Evolutionary conservation across 371 early-diverging fungal genomes (phyloP), one percentile per base, ranked within the genome.

Genomic region (Mucor lusitanicus): DNA sequence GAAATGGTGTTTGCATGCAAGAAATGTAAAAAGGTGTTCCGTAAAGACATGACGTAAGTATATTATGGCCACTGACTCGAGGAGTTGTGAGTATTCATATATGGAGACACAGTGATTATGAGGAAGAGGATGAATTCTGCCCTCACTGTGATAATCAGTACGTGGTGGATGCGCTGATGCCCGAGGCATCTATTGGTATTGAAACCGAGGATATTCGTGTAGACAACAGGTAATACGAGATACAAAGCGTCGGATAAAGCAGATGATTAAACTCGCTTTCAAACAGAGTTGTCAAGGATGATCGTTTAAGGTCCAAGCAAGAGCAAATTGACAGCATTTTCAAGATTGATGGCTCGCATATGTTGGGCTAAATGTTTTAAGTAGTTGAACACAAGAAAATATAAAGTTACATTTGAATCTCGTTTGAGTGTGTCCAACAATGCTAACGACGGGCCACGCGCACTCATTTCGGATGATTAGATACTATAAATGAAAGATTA

Each of bases 1-100:
- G 99, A 98, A 76, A 94, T 98, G 94, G 90, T 95, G 1, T 95
- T 98, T 83, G 95, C 94, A 6, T 98, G 99, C 81, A 98, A 98
- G 78, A 97, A 97, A 75, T 98, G 98, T 82, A 96, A 94, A 84
- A 98, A 97, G 81, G 92, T 89, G 4, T 98, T 98, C 71, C 87
- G 98, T 71, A 98, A 98, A 74, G 92, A 97, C 71, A 85, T 95
- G 87, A 81, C 72, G 92, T 92, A 75, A 63, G 85, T 69, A 35
- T 2, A 4, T 27, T 0, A 11, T 23, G 62, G 39, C 27, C 55
- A 48, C 15, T 0, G 40, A 3, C 25, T 7, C 23, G 11, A 27
- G 39, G n/a, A 21, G 7, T 17, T 42, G 27, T 35, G 13, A 35
- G 19, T 21, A 46, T 21, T n/a, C 48, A 46, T 46, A 19, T 19